These are phyloP conservation scores for Tieghemostelium lacteum DNA, from an alignment of 78 protist genomes.

Conservation along the genomic window DNA sequence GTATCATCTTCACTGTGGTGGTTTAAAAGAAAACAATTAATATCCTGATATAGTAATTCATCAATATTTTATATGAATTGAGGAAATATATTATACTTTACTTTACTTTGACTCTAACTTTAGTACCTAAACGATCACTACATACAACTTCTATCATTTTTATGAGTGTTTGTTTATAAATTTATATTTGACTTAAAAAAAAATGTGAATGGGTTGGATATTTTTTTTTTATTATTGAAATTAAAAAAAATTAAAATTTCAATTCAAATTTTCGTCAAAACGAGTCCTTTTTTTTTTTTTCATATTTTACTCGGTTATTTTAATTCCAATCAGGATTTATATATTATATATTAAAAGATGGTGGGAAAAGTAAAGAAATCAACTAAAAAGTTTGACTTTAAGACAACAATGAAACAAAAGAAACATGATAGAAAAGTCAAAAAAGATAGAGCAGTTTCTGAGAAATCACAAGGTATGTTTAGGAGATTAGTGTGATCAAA, in stretches of 20 bases:
- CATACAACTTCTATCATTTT: conserved; percentile 97
- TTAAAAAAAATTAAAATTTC: too few relatives aligned
- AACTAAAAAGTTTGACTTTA: conserved; percentile 53
- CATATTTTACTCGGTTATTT: too few relatives aligned
- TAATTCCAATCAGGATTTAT: too few relatives aligned
- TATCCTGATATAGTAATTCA: neutral
- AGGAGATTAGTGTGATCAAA: neutral
- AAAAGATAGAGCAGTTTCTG: conserved; percentile 6
- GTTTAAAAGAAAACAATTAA: neutral
- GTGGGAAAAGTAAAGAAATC: conserved; percentile 50
- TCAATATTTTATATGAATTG: neutral
- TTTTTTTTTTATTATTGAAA: too few relatives aligned
- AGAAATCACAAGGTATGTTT: neutral
- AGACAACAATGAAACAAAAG: conserved; percentile 46
- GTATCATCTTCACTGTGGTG: conserved; percentile 95
- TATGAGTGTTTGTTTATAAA: too few relatives aligned
- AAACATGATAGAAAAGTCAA: conserved; percentile 14
- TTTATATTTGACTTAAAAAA: too few relatives aligned
- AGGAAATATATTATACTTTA: conserved; percentile 11
- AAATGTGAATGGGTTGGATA: too few relatives aligned
- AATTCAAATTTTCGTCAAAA: too few relatives aligned
- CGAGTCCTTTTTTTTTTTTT: too few relatives aligned
- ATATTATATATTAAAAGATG: too few relatives aligned
- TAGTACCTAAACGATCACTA: conserved; percentile 97
- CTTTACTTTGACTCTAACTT: conserved; percentile 95